Base-by-base conservation (phyloP, 148 eudicot genomes). In the Bassia scoparia region DNA sequence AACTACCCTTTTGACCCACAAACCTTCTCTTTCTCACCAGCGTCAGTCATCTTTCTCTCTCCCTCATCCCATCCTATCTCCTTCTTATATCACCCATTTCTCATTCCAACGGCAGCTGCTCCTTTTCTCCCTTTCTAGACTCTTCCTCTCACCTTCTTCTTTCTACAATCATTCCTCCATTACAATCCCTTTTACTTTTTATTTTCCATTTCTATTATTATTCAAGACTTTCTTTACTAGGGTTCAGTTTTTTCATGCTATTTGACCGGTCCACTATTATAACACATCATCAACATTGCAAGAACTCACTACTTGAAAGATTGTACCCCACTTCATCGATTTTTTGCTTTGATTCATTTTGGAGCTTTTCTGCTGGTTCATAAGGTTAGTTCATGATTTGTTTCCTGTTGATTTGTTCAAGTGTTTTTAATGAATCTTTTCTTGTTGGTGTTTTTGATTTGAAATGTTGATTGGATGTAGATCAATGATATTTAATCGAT, bases 121-220 rank as follows among this genome's bases (percentile, higher is more conserved):
- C 43, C 75, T 48, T 56, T 20, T 52, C 56, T 52, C 21, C n/a
- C 56, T 52, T 52, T 81, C 84, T 77, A 73, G 84, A 81, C 81
- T 44, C 84, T 81, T 81, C 81, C 78, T 0, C 38, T 23, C 24
- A 27, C 18, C 24, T 14, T 24, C 3, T 14, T 33, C 6, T 41
- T 41, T 41, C 46, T 41, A 41, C 6, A 8, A 41, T 41, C 46
- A 41, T 0, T 41, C 6, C 10, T 8, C 8, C 8, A 41, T 8
- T 41, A 41, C 8, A 41, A 4, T 41, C 46, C n/a, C n/a, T n/a
- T n/a, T n/a, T n/a, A n/a, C n/a, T n/a, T n/a, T n/a, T n/a, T n/a
- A n/a, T n/a, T n/a, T n/a, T n/a, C n/a, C n/a, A n/a, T n/a, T n/a
- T n/a, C n/a, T n/a, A n/a, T n/a, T n/a, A n/a, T n/a, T n/a, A n/a